These are phyloP conservation scores for Kuraishia hungarica DNA, from an alignment of 805 yeast genomes.

Conservation along the genomic window DNA sequence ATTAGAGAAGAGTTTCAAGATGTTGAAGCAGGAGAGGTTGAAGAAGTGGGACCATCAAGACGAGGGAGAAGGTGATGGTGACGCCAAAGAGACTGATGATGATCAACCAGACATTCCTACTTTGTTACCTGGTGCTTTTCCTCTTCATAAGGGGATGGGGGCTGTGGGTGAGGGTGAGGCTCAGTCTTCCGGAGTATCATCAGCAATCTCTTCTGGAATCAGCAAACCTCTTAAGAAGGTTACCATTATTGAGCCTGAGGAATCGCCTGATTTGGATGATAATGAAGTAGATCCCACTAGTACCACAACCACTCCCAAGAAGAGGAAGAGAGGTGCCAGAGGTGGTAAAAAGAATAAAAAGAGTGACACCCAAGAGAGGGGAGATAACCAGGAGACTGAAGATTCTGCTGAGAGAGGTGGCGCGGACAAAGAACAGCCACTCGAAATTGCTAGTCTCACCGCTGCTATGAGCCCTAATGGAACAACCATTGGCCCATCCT, in stretches of 20 bases:
- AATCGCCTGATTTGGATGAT: not conserved
- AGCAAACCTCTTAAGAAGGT: not conserved
- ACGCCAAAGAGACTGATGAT: conserved; percentile 1
- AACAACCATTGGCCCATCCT: conserved; percentile 15
- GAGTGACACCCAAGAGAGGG: conserved; percentile 4
- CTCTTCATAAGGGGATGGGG: not conserved
- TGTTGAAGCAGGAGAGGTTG: conserved; percentile 16
- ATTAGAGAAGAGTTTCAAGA: conserved; percentile 15
- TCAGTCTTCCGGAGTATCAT: not conserved
- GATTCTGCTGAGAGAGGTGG: too few relatives aligned
- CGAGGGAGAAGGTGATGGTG: too few relatives aligned
- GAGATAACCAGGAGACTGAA: too few relatives aligned
- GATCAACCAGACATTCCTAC: not conserved
- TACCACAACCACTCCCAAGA: conserved; percentile 27
- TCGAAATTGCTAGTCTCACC: not conserved
- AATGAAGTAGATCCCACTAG: conserved; percentile 1
- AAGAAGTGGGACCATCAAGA: conserved; percentile 8
- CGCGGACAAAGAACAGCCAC: not conserved
- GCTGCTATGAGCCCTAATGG: conserved; percentile 1
- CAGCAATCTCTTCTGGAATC: not conserved
- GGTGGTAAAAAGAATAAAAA: conserved; percentile 65
- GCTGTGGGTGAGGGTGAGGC: too few relatives aligned
- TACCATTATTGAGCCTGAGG: conserved; percentile 3
- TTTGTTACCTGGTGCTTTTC: not conserved
- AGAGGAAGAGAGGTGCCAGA: conserved; percentile 76